Evolutionary conservation across 2,329 filamentous ascomycete species (phyloP).

Genomic region (Penicillium italicum): DNA sequence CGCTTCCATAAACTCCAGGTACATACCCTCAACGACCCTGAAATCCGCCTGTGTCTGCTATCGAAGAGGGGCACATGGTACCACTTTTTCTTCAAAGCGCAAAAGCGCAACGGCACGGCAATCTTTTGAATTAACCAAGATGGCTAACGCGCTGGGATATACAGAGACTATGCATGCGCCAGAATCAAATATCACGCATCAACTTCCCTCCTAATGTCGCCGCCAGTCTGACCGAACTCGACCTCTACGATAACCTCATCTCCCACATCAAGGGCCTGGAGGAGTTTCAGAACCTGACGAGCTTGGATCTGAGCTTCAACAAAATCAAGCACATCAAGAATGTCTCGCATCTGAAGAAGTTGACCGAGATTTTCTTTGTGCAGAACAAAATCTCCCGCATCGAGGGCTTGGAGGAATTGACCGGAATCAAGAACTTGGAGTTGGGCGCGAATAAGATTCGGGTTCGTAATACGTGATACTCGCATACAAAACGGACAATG

Average conservation of each 20-base stretch:
- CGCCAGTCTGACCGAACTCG: conserved; percentile 71
- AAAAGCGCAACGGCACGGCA: background rate
- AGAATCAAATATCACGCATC: conserved; percentile 82
- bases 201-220: conserved; percentile 67
- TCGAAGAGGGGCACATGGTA: background rate
- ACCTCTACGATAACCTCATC: conserved; percentile 96
- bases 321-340: conserved; percentile 99
- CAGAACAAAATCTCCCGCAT: conserved; percentile 91
- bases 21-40: conserved; percentile 12
- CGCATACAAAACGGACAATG: background rate
- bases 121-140: background rate
- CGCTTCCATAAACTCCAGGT: conserved; percentile 72
- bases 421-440: conserved; percentile 76
- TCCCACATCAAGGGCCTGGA: conserved; percentile 82
- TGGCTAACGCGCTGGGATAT: background rate
- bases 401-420: conserved; percentile 74
- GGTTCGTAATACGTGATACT: conserved; percentile 30
- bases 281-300: conserved; percentile 68
- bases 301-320: conserved; percentile 92
- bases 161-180: conserved; percentile 77
- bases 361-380: conserved; percentile 85
- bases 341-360: conserved; percentile 68
- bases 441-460: conserved; percentile 88
- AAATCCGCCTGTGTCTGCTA: background rate
- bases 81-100: background rate